Evolutionary conservation across 1,284 basidiomycete species (phyloP).

Genomic region (Cutaneotrichosporon daszewskae): DNA sequence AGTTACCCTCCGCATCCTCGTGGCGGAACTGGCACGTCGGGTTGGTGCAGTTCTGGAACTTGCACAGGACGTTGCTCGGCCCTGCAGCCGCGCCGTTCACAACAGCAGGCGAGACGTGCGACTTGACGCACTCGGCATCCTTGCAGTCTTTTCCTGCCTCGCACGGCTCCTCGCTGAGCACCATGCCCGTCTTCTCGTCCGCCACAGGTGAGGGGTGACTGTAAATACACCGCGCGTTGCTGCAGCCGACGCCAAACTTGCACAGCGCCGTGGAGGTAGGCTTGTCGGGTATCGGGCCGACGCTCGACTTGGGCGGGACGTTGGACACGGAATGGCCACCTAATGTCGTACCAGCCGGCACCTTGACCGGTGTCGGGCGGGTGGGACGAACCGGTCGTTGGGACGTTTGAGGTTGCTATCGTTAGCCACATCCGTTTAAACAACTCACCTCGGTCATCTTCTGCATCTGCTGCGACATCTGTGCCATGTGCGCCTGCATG

Average conservation of each 20-base stretch:
- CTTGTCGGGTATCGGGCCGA: conserved; percentile 44
- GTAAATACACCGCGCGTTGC: conserved; percentile 76
- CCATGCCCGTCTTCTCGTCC: conserved; percentile 84
- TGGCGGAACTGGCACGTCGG: conserved; percentile 47
- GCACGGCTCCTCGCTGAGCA: conserved; percentile 82
- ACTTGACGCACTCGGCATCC: conserved; percentile 83
- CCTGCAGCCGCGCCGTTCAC: conserved; percentile 50
- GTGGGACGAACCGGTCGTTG: conserved; percentile 7
- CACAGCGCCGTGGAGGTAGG: conserved; percentile 57
- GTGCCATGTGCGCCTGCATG: conserved; percentile 49
- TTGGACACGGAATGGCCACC: conserved; percentile 30
- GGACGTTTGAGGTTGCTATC: conserved; percentile 11
- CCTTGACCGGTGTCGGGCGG: conserved; percentile 24
- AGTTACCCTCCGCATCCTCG: conserved; percentile 45
- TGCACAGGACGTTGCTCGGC: conserved; percentile 42
- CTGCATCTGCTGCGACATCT: conserved; percentile 48
- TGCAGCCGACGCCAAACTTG: conserved; percentile 84
- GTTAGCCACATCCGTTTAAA: not conserved
- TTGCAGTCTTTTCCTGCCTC: conserved; percentile 71
- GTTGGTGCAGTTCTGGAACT: conserved; percentile 47
- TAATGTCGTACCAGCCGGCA: conserved; percentile 34
- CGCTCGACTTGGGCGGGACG: conserved; percentile 23
- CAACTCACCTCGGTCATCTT: conserved; percentile 44
- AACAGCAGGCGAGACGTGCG: conserved; percentile 78
- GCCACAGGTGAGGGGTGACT: conserved; percentile 89